These are phyloP conservation scores for Linaria vulgaris DNA, from an alignment of 257 asterid species.

Conservation along the genomic window DNA sequence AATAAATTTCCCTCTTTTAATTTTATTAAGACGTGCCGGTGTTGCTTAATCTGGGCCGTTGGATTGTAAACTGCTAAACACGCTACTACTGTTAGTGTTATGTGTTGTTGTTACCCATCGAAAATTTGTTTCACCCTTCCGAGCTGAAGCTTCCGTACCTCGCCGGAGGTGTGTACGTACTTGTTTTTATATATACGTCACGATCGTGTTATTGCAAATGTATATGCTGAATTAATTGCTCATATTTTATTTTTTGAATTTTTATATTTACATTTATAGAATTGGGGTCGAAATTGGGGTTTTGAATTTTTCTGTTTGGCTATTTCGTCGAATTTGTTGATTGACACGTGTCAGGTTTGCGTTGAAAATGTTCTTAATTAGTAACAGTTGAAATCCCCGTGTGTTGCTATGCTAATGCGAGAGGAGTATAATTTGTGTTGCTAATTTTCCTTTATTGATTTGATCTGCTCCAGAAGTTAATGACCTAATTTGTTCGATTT, in stretches of 20 bases:
- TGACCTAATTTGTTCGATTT: no score
- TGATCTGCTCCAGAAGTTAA: not conserved
- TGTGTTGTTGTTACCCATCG: not conserved
- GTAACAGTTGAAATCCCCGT: no score
- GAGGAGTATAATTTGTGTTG: no score
- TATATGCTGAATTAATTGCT: not conserved
- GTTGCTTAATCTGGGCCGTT: constrained; percentile 9
- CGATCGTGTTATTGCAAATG: constrained; percentile 5
- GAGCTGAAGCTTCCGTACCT: constrained; percentile 1
- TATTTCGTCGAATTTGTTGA: not conserved
- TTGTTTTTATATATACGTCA: not conserved
- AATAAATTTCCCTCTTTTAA: no score
- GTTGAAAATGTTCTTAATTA: not conserved
- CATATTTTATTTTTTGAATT: no score
- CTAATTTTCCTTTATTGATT: not conserved
- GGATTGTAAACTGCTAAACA: no score
- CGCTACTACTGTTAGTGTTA: not conserved
- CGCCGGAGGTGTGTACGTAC: not conserved
- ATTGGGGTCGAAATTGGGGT: no score
- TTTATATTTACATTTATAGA: no score
- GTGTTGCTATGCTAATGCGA: no score
- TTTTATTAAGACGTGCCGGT: not conserved
- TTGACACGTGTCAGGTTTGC: no score
- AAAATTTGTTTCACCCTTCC: constrained; percentile 3
- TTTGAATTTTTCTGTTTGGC: no score